A percentile compares a stretch with the other conserved stretches of the same genome.
Evolutionary conservation across 306 rosid genomes (phyloP).

Genomic region (Coriaria nepalensis): DNA sequence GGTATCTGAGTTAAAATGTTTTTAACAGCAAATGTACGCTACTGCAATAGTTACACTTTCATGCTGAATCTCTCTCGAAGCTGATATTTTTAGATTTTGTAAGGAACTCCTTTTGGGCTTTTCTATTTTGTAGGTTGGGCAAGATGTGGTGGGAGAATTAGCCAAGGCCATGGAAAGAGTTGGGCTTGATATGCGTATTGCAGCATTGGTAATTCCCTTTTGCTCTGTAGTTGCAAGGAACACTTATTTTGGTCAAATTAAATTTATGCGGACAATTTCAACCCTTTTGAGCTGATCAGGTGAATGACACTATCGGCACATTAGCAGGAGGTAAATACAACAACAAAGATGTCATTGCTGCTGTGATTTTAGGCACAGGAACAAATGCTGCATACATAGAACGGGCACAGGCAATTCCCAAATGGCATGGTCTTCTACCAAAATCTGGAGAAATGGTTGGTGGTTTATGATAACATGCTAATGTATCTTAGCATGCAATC

Average conservation of each 20-base stretch:
- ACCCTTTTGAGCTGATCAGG: slow-evolving; percentile 38
- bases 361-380: slow-evolving; percentile 94
- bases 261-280: slow-evolving; percentile 2
- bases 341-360: slow-evolving; percentile 68
- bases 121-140: slow-evolving; percentile 56
- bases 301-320: slow-evolving; percentile 93
- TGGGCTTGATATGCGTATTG: slow-evolving; percentile 82
- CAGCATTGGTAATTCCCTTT: slow-evolving; percentile 60
- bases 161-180: slow-evolving; percentile 59
- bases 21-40: no score
- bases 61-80: no score
- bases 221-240: slow-evolving; percentile 13
- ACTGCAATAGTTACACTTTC: no score
- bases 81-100: no score
- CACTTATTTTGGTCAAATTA: background rate
- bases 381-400: slow-evolving; percentile 97
- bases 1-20: no score
- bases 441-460: slow-evolving; percentile 91
- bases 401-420: slow-evolving; percentile 79
- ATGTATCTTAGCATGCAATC: no score
- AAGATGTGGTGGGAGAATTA: slow-evolving; percentile 78
- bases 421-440: slow-evolving; percentile 77
- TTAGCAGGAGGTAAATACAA: slow-evolving; percentile 75
- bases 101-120: slow-evolving; percentile 4
- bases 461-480: slow-evolving; percentile 3